Base-by-base conservation (phyloP, 768 basidiomycete species). In the Mycena leptocephala region DNA sequence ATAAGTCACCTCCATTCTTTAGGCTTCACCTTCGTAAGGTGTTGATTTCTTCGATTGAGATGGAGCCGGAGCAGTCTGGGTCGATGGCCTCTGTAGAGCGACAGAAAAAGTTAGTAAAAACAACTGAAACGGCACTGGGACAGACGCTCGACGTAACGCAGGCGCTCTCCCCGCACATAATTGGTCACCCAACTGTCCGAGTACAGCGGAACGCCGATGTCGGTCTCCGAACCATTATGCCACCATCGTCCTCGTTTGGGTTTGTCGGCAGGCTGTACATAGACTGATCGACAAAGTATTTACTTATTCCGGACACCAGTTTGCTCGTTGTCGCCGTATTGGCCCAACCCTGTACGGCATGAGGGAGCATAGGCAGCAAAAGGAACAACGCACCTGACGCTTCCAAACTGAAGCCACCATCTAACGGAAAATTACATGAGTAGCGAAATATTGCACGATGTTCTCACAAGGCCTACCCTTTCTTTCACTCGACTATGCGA, bases 1-100 rank as follows among this genome's bases (percentile, higher is more conserved):
- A 3, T 8, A 59, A 59, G 6, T 74, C 5, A 67, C 72, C 72
- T 74, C 72, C 72, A 74, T 2, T 67, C 72, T 30, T 16, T 20
- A 20, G 72, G 72, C 9, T 56, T 41, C 9, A 28, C 65, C 9
- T 35, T 20, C 14, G 72, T 66, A 74, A 74, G 26, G 24, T 16
- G 43, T 74, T 74, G n/a, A 74, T 61, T 33, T 67, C 72, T 5
- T 46, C 61, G 4, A 68, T 53, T 6, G 72, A 53, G 8, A 46
- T 74, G 59, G 62, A 74, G 8, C 58, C 72, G 11, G 72, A 74
- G 33, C 24, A 9, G 33, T 74, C 58, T 13, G 72, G 39, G 22
- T 73, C 72, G 2, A 73, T 5, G 22, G 41, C 56, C 41, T 64
- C 71, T 41, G n/a, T n/a, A n/a, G n/a, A n/a, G n/a, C n/a, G 43